Conservation (phyloP, 768 basidiomycete species). For the Tremella yokohamensis region DNA sequence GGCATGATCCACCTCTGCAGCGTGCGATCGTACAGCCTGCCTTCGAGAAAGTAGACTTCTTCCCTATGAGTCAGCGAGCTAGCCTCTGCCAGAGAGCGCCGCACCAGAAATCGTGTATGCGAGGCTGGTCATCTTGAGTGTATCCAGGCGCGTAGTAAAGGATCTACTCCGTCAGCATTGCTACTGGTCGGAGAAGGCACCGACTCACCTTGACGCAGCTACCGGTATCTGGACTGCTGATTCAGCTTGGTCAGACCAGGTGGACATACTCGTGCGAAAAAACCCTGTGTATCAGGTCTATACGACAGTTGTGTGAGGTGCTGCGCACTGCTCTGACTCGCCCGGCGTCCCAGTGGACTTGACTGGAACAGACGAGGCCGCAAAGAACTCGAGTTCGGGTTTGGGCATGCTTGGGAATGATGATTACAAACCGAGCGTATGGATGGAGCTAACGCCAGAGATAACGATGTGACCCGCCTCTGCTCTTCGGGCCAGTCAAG, state of each 20-base stretch:
- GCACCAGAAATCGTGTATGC: conserved; percentile 6
- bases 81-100: background rate
- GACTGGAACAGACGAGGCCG: background rate
- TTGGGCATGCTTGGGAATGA: background rate
- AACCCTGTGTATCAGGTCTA: background rate
- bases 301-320: background rate
- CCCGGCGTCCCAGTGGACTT: background rate
- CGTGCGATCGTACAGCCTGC: conserved; percentile 3
- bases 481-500: no score
- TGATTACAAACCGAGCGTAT: no score
- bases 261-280: conserved; percentile 5
- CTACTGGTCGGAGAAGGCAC: background rate
- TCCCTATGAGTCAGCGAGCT: conserved; percentile 3
- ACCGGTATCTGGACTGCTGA: conserved; percentile 1
- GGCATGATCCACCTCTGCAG: conserved; percentile 5
- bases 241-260: background rate
- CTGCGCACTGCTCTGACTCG: conserved; percentile 1
- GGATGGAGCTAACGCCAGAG: no score
- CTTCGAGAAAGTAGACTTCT: conserved; percentile 9
- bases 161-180: background rate
- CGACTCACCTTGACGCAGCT: background rate
- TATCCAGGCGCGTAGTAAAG: conserved; percentile 2
- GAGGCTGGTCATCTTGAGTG: background rate
- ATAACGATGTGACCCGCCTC: no score
- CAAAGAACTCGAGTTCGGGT: conserved; percentile 7